Evolutionary conservation across 768 basidiomycete species (phyloP), one percentile per base, ranked within the genome.

Genomic region (Pilatotrama ljubarskyi): DNA sequence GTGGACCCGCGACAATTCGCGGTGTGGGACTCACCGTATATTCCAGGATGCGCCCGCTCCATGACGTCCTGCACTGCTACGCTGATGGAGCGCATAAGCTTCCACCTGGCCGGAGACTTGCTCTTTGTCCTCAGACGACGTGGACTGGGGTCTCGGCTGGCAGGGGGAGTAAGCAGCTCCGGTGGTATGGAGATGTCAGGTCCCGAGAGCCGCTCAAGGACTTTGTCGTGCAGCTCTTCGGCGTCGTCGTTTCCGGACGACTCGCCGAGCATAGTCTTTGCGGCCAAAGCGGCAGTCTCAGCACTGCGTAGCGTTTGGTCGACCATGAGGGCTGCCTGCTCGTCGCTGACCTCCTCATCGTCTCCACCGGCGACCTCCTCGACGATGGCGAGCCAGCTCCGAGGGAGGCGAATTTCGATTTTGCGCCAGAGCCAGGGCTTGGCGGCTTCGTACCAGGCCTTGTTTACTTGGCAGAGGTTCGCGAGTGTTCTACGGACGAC

Each of bases 341-440:
- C 84, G 35, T 72, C 76, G 40, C 68, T 70, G 20, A 54, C 64
- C 17, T 72, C 59, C 63, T 89, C 84, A 24, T 72, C 78, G 55
- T 88, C 88, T 17, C 84, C 85, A 73, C 87, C 90, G 1, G 87
- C 81, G 35, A 95, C 84, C 66, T 91, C 85, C 42, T 92, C 90
- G 15, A 93, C 82, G 42, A 95, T 80, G 10, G 89, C 78, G 14
- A 95, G 84, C 90, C 92, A 95, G 64, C 83, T 86, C n/a, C 86
- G 82, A 10, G 92, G 92, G 5, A 93, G 82, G 5, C 90, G 83
- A 51, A 95, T 87, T 71, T 93, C 92, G 62, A 94, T 77, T 60
- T 85, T 85, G 58, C 82, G 83, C 91, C 92, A 95, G 5, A 95
- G 76, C 90, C 88, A 94, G 0, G 91, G 91, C 65, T 87, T 88